Evolutionary conservation across 257 asterid genomes (phyloP).

Genomic region (Nyctanthes arbortristis): DNA sequence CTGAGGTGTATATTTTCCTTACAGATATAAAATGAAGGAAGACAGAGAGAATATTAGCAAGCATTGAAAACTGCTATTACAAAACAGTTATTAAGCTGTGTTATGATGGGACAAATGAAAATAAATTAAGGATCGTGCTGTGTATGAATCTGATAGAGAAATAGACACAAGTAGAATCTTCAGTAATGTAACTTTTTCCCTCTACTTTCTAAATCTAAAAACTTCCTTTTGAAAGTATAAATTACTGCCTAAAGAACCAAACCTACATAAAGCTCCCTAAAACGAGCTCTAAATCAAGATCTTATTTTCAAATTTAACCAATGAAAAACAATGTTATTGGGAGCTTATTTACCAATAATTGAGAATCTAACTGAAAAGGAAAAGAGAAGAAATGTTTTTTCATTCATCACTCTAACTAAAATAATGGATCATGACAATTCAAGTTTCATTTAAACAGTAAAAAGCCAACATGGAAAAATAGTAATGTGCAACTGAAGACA

Average conservation of each 20-base stretch:
- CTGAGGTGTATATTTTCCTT: constrained; percentile 90
- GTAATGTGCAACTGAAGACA: not conserved
- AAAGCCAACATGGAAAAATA: too few relatives aligned
- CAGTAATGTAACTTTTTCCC: too few relatives aligned
- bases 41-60: not conserved
- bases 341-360: not conserved
- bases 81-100: too few relatives aligned
- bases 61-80: not conserved
- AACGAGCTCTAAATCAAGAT: too few relatives aligned
- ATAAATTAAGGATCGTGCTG: not conserved
- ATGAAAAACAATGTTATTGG: not conserved
- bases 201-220: too few relatives aligned
- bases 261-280: too few relatives aligned
- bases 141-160: not conserved
- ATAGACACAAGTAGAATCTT: not conserved
- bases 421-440: not conserved
- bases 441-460: not conserved
- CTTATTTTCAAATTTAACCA: not conserved
- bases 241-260: too few relatives aligned
- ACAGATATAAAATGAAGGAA: not conserved
- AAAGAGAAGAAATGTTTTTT: not conserved
- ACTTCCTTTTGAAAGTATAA: too few relatives aligned
- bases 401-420: not conserved
- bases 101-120: not conserved
- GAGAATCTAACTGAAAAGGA: too few relatives aligned